These are phyloP conservation scores for Pseudogymnoascus verrucosus DNA, from an alignment of 2,329 filamentous ascomycete genomes.

Conservation along the genomic window DNA sequence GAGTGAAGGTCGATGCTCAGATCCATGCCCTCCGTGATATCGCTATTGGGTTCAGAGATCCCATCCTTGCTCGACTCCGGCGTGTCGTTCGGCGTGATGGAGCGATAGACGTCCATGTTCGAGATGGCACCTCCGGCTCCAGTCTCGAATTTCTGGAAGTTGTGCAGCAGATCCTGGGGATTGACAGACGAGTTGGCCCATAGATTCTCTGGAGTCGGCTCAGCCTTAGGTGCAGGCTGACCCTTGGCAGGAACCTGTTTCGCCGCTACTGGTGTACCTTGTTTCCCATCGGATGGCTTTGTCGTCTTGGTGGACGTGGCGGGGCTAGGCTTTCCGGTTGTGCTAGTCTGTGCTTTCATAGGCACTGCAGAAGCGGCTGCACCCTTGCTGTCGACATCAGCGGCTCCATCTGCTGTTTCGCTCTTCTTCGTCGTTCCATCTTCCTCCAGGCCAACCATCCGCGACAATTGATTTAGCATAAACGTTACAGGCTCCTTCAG, in stretches of 20 bases:
- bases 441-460: conserved; percentile 42
- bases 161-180: conserved; percentile 41
- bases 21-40: conserved; percentile 47
- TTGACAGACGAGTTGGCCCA: conserved; percentile 44
- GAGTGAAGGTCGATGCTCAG: conserved; percentile 44
- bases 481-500: conserved; percentile 47
- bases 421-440: conserved; percentile 34
- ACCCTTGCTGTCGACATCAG: conserved; percentile 30
- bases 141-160: conserved; percentile 34
- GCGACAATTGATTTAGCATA: conserved; percentile 40
- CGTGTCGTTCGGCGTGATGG: conserved; percentile 53
- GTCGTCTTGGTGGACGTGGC: conserved; percentile 27
- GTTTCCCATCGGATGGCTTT: conserved; percentile 15
- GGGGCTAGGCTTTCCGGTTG: conserved; percentile 25
- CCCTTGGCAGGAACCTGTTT: conserved; percentile 21
- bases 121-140: conserved; percentile 41
- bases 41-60: conserved; percentile 52
- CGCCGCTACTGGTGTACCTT: conserved; percentile 20
- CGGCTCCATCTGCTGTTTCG: conserved; percentile 16
- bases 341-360: conserved; percentile 44
- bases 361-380: conserved; percentile 33
- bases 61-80: conserved; percentile 57
- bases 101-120: conserved; percentile 46
- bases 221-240: conserved; percentile 18
- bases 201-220: conserved; percentile 20